phyloP scores from a whole-genome alignment of 495 filamentous ascomycete genomes.

The Aspergillus cavernicola region DNA sequence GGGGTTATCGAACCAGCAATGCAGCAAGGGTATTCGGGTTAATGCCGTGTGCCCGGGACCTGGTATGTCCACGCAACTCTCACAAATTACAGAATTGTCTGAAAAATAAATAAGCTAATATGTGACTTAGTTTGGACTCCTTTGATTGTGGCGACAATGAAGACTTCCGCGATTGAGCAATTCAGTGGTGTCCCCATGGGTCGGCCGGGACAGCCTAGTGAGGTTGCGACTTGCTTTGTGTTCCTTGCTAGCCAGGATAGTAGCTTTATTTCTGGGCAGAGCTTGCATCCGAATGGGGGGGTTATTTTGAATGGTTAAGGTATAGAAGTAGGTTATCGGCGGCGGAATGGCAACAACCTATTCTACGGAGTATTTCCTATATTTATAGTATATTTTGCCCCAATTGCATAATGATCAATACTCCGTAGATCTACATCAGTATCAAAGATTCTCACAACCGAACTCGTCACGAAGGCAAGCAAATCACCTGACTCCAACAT shows the following conservation, averaged over 20 bases:
- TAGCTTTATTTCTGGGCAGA: conserved; percentile 58
- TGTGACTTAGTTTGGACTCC: conserved; percentile 67
- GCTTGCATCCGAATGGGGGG: conserved; percentile 68
- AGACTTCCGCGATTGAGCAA: conserved; percentile 60
- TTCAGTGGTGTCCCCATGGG: conserved; percentile 74
- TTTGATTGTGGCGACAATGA: conserved; percentile 77
- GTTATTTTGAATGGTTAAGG: conserved; percentile 55
- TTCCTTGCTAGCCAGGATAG: conserved; percentile 76
- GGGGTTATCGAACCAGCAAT: conserved; percentile 70
- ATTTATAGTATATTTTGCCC: not conserved
- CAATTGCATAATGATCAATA: not conserved
- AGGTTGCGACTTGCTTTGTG: conserved; percentile 82
- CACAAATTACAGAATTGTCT: not conserved
- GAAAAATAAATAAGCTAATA: not conserved
- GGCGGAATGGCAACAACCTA: not conserved
- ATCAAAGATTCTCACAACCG: not conserved
- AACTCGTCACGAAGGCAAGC: not conserved
- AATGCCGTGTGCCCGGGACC: conserved; percentile 80
- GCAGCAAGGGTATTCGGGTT: conserved; percentile 70
- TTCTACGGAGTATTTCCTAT: too few species aligned
- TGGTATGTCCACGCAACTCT: conserved; percentile 25
- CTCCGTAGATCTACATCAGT: not conserved
- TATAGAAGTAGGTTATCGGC: not conserved
- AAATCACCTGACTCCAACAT: not conserved
- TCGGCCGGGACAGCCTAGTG: conserved; percentile 70